Evolutionary conservation across 495 filamentous ascomycete species (phyloP).

Genomic region (Neurospora tetraspora): DNA sequence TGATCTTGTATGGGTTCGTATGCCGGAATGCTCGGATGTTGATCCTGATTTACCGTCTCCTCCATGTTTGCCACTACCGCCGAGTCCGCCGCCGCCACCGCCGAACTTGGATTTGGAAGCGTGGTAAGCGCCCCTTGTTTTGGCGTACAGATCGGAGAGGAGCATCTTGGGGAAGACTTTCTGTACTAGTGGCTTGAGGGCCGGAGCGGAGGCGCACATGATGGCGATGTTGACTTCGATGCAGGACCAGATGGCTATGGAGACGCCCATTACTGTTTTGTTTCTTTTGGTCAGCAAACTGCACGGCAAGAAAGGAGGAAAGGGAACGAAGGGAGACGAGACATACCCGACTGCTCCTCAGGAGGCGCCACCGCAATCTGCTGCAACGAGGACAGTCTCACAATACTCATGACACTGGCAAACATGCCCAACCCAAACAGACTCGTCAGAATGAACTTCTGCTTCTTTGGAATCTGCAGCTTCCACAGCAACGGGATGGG

Average conservation of each 20-base stretch:
- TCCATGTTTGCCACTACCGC: not conserved
- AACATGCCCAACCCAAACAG: constrained; percentile 14
- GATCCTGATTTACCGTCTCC: not conserved
- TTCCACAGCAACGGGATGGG: constrained; percentile 23
- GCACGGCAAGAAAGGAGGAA: not conserved
- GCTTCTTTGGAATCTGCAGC: constrained; percentile 11
- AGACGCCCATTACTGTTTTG: constrained; percentile 12
- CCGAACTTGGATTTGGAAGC: not conserved
- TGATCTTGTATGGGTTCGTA: not conserved
- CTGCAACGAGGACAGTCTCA: constrained; percentile 10
- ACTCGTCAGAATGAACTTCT: constrained; percentile 11
- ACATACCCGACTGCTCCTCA: constrained; percentile 3
- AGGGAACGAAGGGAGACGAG: too few relatives aligned
- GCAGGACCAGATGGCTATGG: constrained; percentile 35
- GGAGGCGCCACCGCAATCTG: constrained; percentile 4
- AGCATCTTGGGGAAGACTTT: constrained; percentile 20
- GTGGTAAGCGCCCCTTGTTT: constrained; percentile 6
- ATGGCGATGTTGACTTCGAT: constrained; percentile 41
- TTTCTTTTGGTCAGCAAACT: not conserved
- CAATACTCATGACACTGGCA: constrained; percentile 10
- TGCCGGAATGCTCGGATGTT: not conserved
- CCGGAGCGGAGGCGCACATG: constrained; percentile 40
- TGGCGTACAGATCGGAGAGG: constrained; percentile 8
- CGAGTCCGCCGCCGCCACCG: too few relatives aligned
- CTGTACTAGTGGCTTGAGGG: constrained; percentile 25